These are phyloP conservation scores for Ophiostoma piceae DNA, from an alignment of 2,329 filamentous ascomycete genomes.

Conservation along the genomic window DNA sequence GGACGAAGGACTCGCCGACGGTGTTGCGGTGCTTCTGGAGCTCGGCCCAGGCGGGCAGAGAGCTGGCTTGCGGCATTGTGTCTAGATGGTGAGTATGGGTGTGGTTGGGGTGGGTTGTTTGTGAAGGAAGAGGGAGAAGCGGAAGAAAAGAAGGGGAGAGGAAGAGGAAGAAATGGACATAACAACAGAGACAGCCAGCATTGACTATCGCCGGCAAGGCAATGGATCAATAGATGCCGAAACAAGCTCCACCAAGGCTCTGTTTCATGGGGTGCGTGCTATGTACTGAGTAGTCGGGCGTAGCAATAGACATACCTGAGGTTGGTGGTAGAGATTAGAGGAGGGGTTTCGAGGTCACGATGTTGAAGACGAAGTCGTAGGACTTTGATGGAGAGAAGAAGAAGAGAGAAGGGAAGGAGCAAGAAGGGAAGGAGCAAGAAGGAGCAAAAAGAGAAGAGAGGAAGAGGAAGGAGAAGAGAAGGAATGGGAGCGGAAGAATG, in stretches of 20 bases:
- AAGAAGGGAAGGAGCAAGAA: background rate
- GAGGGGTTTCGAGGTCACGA: background rate
- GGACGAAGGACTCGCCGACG: slow-evolving; percentile 80
- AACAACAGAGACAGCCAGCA: background rate
- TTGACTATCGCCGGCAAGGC: background rate
- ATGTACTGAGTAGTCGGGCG: background rate
- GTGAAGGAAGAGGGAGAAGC: background rate
- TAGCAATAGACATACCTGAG: slow-evolving; percentile 7
- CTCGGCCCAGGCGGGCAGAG: slow-evolving; percentile 79
- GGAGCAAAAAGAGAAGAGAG: no score
- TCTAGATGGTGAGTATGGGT: slow-evolving; percentile 12
- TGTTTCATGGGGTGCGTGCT: slow-evolving; percentile 8
- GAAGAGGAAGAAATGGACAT: background rate
- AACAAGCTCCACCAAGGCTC: slow-evolving; percentile 9
- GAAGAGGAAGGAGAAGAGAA: background rate
- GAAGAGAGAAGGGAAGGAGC: background rate
- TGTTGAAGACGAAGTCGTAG: slow-evolving; percentile 10
- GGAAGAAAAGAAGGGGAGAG: background rate
- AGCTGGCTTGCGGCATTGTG: slow-evolving; percentile 75
- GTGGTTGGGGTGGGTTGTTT: slow-evolving; percentile 1
- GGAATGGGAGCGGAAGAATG: slow-evolving; percentile 2
- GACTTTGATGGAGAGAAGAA: slow-evolving; percentile 6
- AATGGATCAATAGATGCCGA: slow-evolving; percentile 5
- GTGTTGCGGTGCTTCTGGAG: slow-evolving; percentile 86
- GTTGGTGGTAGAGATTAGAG: background rate